Conservation (phyloP, 352 stramenopile species). For the Thalassiosira ordinaria region DNA sequence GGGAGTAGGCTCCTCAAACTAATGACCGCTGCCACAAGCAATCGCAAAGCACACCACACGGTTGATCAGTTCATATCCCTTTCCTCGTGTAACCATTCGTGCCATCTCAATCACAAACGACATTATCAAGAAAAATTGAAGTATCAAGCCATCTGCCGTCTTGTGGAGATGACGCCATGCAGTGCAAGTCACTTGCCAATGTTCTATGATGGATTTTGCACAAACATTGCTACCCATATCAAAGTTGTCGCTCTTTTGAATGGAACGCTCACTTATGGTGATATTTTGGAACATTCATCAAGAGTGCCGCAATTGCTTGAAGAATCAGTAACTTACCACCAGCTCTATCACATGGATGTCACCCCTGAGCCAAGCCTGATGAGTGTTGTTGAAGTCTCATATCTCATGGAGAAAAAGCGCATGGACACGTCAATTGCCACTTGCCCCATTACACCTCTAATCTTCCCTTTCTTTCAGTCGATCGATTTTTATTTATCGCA, state of each 20-base stretch:
- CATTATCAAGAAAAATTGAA: constrained; percentile 30
- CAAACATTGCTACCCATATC: constrained; percentile 45
- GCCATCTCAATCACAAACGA: no score
- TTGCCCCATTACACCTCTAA: constrained; percentile 72
- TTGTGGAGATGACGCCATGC: constrained; percentile 46
- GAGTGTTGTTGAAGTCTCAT: constrained; percentile 73
- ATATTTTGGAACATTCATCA: constrained; percentile 12
- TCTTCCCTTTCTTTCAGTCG: constrained; percentile 72
- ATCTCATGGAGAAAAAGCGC: constrained; percentile 65
- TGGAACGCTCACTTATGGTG: background rate
- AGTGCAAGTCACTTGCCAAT: constrained; percentile 21
- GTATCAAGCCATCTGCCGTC: constrained; percentile 50
- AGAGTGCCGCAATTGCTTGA: constrained; percentile 58
- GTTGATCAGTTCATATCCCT: constrained; percentile 38
- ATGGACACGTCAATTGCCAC: constrained; percentile 61
- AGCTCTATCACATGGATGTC: constrained; percentile 39
- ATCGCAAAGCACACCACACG: constrained; percentile 15
- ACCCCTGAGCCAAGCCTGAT: constrained; percentile 40
- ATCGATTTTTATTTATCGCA: constrained; percentile 59
- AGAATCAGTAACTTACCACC: constrained; percentile 58
- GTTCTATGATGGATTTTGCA: constrained; percentile 62
- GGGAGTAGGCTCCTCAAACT: constrained; percentile 56
- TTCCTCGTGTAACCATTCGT: constrained; percentile 16
- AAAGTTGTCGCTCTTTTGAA: constrained; percentile 52
- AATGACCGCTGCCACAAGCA: constrained; percentile 32